Base-by-base conservation (phyloP, 108 stramenopile species). In the Seminavis robusta region DNA sequence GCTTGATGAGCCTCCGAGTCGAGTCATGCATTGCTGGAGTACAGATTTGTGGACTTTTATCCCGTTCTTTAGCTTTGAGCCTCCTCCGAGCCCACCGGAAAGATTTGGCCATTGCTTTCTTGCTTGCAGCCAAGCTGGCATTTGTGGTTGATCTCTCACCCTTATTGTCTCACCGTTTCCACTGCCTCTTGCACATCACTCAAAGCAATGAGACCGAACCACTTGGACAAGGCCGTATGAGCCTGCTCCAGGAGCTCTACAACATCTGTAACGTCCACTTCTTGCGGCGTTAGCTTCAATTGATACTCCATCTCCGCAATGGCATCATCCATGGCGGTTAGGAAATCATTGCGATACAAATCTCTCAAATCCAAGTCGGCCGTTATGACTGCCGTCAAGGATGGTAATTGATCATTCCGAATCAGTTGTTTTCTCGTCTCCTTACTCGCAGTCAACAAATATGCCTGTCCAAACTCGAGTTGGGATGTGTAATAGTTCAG, bases 351-450 rank as follows among this genome's bases (percentile, higher is more conserved):
- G 20, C 88, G 63, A 43, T 72, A 77, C 47, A 90, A 65, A 74
- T 90, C 82, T 20, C 88, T 47, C 16, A 77, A 67, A 65, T 90
- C 88, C 59, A 90, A 65, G 68, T 90, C 84, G 48, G 74, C 69
- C 26, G 51, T 43, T 47, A 90, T 81, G 20, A 88, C 87, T 16
- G 66, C 52, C n/a, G 10, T 66, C 1, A 71, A 47, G 31, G 56
- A 52, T 0, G 86, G 86, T 47, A 88, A 55, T 32, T 38, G 48
- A 52, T 29, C 61, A 57, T 17, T 44, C 51, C 48, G 63, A 50
- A 70, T 77, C 58, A 72, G 55, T 54, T 32, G 36, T 36, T 64
- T 69, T 62, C 31, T 40, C 20, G 61, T 32, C 11, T 55, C 62
- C 24, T 34, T 48, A n/a, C 33, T 27, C 7, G 59, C 67, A 43